A percentile compares a stretch with the other conserved stretches of the same genome.
phyloP scores from a whole-genome alignment of 768 basidiomycete species.

The Hygrocybe coccinea region DNA sequence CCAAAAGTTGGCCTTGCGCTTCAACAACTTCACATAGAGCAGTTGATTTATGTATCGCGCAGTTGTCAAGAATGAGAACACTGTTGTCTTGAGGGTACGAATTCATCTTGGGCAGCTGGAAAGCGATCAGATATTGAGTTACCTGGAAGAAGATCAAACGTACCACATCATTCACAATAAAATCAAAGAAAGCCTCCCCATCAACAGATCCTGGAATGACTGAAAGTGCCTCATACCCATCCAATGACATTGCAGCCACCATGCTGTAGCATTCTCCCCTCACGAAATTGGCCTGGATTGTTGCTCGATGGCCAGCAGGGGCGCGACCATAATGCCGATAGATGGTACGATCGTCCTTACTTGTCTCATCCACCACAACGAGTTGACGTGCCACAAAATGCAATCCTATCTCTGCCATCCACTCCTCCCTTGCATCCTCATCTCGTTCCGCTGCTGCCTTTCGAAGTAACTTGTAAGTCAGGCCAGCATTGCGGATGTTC shows the following conservation, averaged over 20 bases:
- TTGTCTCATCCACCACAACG: slow-evolving; percentile 28
- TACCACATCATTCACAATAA: slow-evolving; percentile 26
- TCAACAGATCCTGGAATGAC: slow-evolving; percentile 28
- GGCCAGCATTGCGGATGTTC: slow-evolving; percentile 15
- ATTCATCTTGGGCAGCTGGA: slow-evolving; percentile 23
- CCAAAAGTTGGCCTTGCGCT: slow-evolving; percentile 11
- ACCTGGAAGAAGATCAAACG: not conserved
- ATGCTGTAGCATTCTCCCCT: slow-evolving; percentile 22
- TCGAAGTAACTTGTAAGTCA: slow-evolving; percentile 17
- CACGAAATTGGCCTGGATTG: slow-evolving; percentile 17
- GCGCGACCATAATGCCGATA: slow-evolving; percentile 21
- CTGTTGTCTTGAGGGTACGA: slow-evolving; percentile 22
- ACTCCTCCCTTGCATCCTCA: too few species aligned
- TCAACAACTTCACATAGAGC: slow-evolving; percentile 22
- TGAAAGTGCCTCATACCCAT: slow-evolving; percentile 24
- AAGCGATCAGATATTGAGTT: not conserved
- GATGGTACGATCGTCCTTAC: slow-evolving; percentile 22
- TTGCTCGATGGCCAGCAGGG: slow-evolving; percentile 13
- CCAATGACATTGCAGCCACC: slow-evolving; percentile 22
- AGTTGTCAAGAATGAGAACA: slow-evolving; percentile 30
- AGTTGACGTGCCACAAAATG: slow-evolving; percentile 17
- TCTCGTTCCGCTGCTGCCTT: not conserved
- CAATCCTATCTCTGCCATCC: not conserved
- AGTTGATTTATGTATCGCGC: slow-evolving; percentile 24
- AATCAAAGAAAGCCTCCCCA: slow-evolving; percentile 26